phyloP scores from a whole-genome alignment of 352 stramenopile species.

The Phytophthora hibernalis region DNA sequence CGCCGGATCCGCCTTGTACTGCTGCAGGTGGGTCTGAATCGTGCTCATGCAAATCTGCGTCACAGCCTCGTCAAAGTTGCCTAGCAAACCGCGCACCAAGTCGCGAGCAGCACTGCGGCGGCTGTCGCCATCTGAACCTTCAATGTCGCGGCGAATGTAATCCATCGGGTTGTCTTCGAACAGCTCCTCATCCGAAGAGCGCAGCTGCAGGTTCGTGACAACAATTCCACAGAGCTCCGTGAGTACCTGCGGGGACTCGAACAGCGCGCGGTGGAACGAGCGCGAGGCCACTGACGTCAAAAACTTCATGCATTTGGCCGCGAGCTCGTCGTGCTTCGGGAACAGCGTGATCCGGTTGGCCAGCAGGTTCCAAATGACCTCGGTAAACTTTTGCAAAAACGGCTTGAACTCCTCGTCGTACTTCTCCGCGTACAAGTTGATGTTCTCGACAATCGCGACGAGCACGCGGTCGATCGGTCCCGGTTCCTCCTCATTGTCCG shows the following conservation, averaged over 20 bases:
- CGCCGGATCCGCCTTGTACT: conserved; percentile 88
- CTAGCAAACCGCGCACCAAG: conserved; percentile 94
- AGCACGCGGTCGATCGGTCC: conserved; percentile 94
- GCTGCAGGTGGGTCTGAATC: conserved; percentile 91
- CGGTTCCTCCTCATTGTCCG: conserved; percentile 92
- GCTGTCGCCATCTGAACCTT: conserved; percentile 97
- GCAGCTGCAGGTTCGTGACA: conserved; percentile 97
- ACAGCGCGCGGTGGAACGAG: conserved; percentile 93
- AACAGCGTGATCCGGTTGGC: conserved; percentile 75
- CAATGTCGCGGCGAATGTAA: conserved; percentile 98
- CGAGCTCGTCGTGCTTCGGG: conserved; percentile 96
- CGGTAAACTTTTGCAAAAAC: conserved; percentile 95
- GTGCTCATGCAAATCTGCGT: conserved; percentile 95
- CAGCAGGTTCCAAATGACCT: conserved; percentile 85
- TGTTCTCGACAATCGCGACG: conserved; percentile 97
- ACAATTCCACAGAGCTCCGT: conserved; percentile 97
- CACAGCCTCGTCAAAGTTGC: conserved; percentile 94
- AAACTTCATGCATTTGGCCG: conserved; percentile 98
- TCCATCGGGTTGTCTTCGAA: conserved; percentile 99
- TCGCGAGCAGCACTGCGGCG: conserved; percentile 95
- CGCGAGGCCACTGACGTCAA: conserved; percentile 96
- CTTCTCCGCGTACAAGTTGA: conserved; percentile 98
- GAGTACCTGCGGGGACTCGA: conserved; percentile 80
- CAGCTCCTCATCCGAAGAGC: conserved; percentile 96
- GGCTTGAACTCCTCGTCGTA: conserved; percentile 99